Percentiles rank a stretch among this genome's conserved stretches.
phyloP scores from a whole-genome alignment of 208 protist genomes.

The Willaertia magna region DNA sequence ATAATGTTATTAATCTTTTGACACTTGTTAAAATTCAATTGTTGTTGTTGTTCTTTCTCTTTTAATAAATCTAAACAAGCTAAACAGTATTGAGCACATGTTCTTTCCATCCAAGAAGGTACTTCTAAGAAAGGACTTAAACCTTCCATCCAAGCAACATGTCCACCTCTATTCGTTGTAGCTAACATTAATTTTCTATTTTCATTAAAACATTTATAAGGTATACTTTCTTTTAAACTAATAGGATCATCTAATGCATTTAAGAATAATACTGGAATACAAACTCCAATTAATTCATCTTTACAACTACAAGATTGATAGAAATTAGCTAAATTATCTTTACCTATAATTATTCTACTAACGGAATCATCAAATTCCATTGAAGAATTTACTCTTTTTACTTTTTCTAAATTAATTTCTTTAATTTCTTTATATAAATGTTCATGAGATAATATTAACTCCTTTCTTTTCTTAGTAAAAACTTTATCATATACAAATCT shows the following conservation, averaged over 20 bases:
- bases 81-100: neutral
- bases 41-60: neutral
- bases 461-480: slow-evolving; percentile 6
- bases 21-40: no score
- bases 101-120: neutral
- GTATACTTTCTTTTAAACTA: neutral
- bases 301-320: neutral
- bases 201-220: neutral
- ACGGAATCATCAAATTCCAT: neutral
- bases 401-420: neutral
- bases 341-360: neutral
- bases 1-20: no score
- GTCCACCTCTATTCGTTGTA: neutral
- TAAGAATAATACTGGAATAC: neutral
- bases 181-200: neutral
- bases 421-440: neutral
- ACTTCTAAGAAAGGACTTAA: neutral
- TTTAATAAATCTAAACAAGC: neutral
- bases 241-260: neutral
- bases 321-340: neutral
- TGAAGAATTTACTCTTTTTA: neutral
- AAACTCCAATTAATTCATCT: neutral
- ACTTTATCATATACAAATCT: neutral
- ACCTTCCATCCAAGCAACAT: slow-evolving; percentile 1
- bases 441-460: neutral